A percentile compares a stretch with the other conserved stretches of the same genome.
phyloP scores from a whole-genome alignment of 2,329 filamentous ascomycete genomes.

The Aspergillus cejpii region DNA sequence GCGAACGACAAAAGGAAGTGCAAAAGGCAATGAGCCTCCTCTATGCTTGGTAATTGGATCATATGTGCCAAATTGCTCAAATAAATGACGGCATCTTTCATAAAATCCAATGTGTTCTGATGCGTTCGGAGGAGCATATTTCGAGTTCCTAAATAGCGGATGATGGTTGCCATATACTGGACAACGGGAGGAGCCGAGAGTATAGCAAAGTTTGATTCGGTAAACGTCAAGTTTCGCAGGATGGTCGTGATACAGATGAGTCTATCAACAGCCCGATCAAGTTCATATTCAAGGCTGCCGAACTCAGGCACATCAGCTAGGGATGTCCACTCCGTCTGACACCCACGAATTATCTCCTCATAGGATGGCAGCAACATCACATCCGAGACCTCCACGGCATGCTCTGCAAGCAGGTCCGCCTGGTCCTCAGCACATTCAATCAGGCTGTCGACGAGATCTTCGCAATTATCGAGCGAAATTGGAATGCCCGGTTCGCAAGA shows the following conservation, averaged over 20 bases:
- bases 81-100: conserved; percentile 88
- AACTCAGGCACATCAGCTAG: conserved; percentile 67
- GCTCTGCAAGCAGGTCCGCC: conserved; percentile 73
- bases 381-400: conserved; percentile 78
- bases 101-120: conserved; percentile 84
- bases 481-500: conserved; percentile 58
- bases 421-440: conserved; percentile 89
- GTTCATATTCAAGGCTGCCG: conserved; percentile 69
- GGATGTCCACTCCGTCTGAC: conserved; percentile 63
- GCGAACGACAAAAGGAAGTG: conserved; percentile 89
- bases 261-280: conserved; percentile 79
- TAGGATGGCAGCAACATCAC: conserved; percentile 76
- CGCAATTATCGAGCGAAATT: conserved; percentile 67
- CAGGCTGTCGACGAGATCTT: conserved; percentile 80
- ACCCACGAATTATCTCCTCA: conserved; percentile 78
- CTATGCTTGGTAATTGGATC: conserved; percentile 73
- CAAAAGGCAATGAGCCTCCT: conserved; percentile 78
- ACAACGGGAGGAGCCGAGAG: conserved; percentile 72
- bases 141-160: conserved; percentile 80
- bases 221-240: conserved; percentile 85
- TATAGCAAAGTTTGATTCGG: conserved; percentile 65
- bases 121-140: conserved; percentile 78
- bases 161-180: conserved; percentile 74
- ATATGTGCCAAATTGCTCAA: conserved; percentile 80
- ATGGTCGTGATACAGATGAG: conserved; percentile 89